Conservation (phyloP, 495 filamentous ascomycete genomes). For the Penicillium simplicissimum region DNA sequence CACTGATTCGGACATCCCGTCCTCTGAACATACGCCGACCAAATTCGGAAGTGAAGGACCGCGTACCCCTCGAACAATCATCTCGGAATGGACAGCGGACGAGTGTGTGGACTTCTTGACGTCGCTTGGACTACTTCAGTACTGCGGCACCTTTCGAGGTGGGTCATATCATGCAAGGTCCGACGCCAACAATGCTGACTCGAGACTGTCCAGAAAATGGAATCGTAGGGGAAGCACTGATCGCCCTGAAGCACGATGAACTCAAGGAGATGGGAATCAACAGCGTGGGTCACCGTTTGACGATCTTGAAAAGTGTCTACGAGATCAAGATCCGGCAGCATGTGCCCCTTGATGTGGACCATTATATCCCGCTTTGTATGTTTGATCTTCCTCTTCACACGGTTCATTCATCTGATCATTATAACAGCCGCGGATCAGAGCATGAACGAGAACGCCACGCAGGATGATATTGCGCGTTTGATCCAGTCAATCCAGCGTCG, state of each 20-base stretch:
- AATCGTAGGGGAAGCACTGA: constrained; percentile 87
- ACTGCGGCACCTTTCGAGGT: constrained; percentile 81
- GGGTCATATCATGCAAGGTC: constrained; percentile 27
- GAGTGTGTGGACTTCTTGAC: constrained; percentile 86
- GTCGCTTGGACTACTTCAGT: constrained; percentile 78
- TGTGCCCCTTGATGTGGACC: constrained; percentile 84
- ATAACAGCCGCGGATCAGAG: constrained; percentile 81
- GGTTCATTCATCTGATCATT: constrained; percentile 15
- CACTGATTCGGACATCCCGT: constrained; percentile 77
- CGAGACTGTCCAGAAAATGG: constrained; percentile 68
- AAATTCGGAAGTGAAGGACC: constrained; percentile 71
- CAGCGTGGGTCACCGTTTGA: constrained; percentile 91
- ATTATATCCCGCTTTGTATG: constrained; percentile 93
- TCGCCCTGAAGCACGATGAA: constrained; percentile 88
- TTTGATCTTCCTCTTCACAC: constrained; percentile 11
- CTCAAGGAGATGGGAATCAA: constrained; percentile 90
- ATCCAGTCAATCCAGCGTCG: constrained; percentile 83
- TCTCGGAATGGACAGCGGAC: constrained; percentile 85
- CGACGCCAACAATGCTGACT: constrained; percentile 7
- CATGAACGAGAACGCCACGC: constrained; percentile 79
- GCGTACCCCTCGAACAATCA: constrained; percentile 72
- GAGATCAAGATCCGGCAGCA: constrained; percentile 92
- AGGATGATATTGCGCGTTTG: constrained; percentile 86
- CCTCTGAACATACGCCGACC: constrained; percentile 84
- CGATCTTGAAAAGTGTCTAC: constrained; percentile 92